Conservation (phyloP, 345 rosid genomes). For the Citropsis articulata region DNA sequence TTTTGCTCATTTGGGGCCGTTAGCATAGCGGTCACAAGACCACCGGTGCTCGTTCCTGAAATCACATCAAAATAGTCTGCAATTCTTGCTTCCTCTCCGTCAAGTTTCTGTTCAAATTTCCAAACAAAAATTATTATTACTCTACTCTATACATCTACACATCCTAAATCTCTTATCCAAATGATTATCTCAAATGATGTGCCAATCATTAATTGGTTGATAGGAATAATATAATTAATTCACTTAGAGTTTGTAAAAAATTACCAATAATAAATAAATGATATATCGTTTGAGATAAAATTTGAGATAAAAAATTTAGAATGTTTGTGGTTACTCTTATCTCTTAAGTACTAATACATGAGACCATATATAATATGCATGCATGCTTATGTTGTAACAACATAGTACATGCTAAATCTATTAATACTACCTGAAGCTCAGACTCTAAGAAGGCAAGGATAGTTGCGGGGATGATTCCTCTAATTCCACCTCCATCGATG, state of each 20-base stretch:
- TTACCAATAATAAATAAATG: fast-evolving
- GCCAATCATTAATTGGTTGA: too few relatives aligned
- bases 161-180: too few relatives aligned
- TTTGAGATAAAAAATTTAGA: too few relatives aligned
- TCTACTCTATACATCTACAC: too few relatives aligned
- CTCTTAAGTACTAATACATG: too few relatives aligned
- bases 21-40: slow-evolving; percentile 70
- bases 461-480: slow-evolving; percentile 66
- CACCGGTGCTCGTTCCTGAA: slow-evolving; percentile 72
- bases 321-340: too few relatives aligned
- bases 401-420: too few relatives aligned
- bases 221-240: too few relatives aligned
- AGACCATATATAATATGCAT: neutral
- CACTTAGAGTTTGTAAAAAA: too few relatives aligned
- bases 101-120: slow-evolving; percentile 43
- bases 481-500: slow-evolving; percentile 80
- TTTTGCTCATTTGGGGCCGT: slow-evolving; percentile 49
- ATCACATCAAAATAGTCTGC: slow-evolving; percentile 76
- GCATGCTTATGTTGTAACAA: neutral
- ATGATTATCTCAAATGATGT: too few relatives aligned
- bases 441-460: slow-evolving; percentile 64
- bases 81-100: slow-evolving; percentile 60
- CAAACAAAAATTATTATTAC: neutral
- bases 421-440: slow-evolving; percentile 53
- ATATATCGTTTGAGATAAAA: too few relatives aligned